Base-by-base conservation (phyloP, 352 stramenopile genomes). In the Phytophthora pini region DNA sequence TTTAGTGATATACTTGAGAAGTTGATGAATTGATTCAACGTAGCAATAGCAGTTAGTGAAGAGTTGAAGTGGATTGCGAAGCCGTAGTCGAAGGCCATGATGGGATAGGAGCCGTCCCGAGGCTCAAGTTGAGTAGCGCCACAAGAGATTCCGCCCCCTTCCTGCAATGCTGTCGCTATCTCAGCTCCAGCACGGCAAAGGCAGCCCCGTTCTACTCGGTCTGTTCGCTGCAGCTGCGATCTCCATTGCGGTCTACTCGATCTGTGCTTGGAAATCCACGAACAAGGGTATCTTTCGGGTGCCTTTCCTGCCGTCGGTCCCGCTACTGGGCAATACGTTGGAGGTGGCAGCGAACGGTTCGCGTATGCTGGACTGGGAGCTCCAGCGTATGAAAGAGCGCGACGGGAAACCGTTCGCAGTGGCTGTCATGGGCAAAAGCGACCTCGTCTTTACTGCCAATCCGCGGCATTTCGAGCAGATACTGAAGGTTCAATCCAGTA, bases 401-500 rank as follows among this genome's bases (percentile, higher is more conserved):
- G 46, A 49, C 11, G 61, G 61, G 0, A 27, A 47, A 0, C 44
- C 67, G 1, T 55, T 74, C 29, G 49, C 41, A 8, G 41, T 70
- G 22, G 31, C 20, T 9, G 15, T 70, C 9, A 36, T 68, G 0
- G 67, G 67, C 3, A 66, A 59, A 34, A 51, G 54, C 8, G 52
- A 70, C 31, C 10, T 68, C 40, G 36, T 74, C 29, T 51, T 64
- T 44, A 50, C 50, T 13, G 65, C 60, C 13, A 70, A 24, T 36
- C 67, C 61, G 10, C 56, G 63, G 9, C 50, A 69, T 26, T 78
- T 81, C 36, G 74, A 87, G 40, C 62, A 82, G 22, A 64, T 87
- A 17, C 50, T 82, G 32, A 81, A 80, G 60, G 61, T 34, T 6
- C 74, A 89, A 38, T 90, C 91, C 31, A 68, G 84, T 29, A 80